Base-by-base conservation (phyloP, 2,329 filamentous ascomycete genomes). In the Fusarium cyanostomum region DNA sequence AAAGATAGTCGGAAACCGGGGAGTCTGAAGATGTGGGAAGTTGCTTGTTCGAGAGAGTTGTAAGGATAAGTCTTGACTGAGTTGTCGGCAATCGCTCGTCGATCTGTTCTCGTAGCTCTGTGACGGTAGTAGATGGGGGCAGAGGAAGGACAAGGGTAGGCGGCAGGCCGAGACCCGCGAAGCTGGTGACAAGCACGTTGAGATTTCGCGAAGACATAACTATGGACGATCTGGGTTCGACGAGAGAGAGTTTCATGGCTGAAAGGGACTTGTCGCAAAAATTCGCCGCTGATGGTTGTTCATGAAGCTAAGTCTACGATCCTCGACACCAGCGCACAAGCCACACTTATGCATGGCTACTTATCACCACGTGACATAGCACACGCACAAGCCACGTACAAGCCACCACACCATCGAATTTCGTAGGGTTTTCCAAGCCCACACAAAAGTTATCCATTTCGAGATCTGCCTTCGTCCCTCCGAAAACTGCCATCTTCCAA, bases 131-230 rank as follows among this genome's bases (percentile, higher is more conserved):
- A 28, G 87, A 82, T 24, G 86, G 79, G 8, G 86, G 81, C 18
- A 96, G 79, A 1, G 92, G 88, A n/a, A 97, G 82, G 5, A 90
- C 88, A 30, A 96, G 82, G 1, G 93, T 96, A n/a, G 90, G 81
- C 3, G 94, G 93, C 7, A 97, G 84, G 42, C 89, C 89, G 15
- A 96, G 84, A 63, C 94, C 94, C 8, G 89, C 84, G 72, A 98
- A 94, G 61, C 90, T 92, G 68, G 92, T 89, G 60, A 99, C 82
- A 57, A 98, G 86, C 63, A 98, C 83, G 78, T 96, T 97, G 73
- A 96, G 80, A 34, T 80, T 86, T 62, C 75, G 77, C 2, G 82
- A 71, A 34, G 81, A 79, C 88, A 91, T 91, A 41, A 52, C 67
- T 51, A 12, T 12, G 30, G 15, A 26, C 39, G 9, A 24, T 35